phyloP scores from a whole-genome alignment of 2,329 filamentous ascomycete genomes.

The Aspergillus brunneoviolaceus region DNA sequence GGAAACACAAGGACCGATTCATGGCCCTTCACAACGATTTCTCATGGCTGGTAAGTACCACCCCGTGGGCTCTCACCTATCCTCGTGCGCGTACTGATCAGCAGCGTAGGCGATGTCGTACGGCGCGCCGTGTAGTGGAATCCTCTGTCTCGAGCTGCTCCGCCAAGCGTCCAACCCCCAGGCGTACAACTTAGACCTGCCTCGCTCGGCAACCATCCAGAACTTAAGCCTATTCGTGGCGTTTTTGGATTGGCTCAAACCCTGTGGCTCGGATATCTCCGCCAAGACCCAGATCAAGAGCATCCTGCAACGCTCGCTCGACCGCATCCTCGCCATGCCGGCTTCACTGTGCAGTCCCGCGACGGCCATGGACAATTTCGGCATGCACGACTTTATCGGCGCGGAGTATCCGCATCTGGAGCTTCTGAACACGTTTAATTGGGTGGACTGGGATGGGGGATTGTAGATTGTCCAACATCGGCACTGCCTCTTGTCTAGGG shows the following conservation, averaged over 20 bases:
- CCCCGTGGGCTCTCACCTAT: not conserved
- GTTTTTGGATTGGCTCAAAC: conserved; percentile 6
- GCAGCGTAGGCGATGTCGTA: conserved; percentile 3
- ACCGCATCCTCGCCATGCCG: conserved; percentile 7
- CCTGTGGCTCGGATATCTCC: not conserved
- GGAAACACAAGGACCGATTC: conserved; percentile 8
- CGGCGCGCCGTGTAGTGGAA: conserved; percentile 3
- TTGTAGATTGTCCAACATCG: not conserved
- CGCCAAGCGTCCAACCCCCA: not conserved
- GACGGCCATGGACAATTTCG: not conserved
- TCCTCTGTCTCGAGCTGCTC: conserved; percentile 10
- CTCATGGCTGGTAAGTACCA: conserved; percentile 4
- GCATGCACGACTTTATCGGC: not conserved
- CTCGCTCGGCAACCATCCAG: conserved; percentile 8
- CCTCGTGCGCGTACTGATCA: not conserved
- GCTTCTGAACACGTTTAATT: conserved; percentile 2
- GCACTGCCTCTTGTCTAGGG: not conserved
- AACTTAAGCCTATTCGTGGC: conserved; percentile 1
- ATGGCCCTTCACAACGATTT: conserved; percentile 1
- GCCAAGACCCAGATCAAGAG: not conserved
- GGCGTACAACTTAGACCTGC: not conserved
- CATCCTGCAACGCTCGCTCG: conserved; percentile 1
- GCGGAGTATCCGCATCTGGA: conserved; percentile 4
- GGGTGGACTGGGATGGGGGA: conserved; percentile 6
- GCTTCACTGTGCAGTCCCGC: not conserved